Conservation (phyloP, 768 basidiomycete species). For the Trametes maxima region DNA sequence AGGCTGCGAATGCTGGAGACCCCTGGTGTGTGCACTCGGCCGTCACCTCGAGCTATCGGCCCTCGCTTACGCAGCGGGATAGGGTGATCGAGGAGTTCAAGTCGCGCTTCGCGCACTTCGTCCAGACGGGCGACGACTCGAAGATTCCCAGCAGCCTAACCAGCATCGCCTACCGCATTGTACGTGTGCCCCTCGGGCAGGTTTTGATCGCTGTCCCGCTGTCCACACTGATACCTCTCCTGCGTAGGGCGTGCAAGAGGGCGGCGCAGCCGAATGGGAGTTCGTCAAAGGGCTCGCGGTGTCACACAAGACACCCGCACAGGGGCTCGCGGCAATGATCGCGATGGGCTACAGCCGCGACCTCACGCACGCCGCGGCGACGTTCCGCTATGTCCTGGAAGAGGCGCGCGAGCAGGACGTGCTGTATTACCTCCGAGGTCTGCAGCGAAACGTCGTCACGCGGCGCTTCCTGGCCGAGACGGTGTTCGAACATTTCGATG, state of each 20-base stretch:
- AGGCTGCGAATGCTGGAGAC: conserved; percentile 53
- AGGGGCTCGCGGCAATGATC: conserved; percentile 69
- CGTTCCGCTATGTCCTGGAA: conserved; percentile 42
- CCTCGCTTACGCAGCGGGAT: conserved; percentile 3
- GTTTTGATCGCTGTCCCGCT: too few relatives aligned
- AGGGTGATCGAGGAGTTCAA: conserved; percentile 76
- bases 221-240: too few relatives aligned
- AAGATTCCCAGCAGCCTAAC: conserved; percentile 81
- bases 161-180: conserved; percentile 50
- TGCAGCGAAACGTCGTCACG: conserved; percentile 39
- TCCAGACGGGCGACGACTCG: conserved; percentile 73
- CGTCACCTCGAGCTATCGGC: not conserved
- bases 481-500: conserved; percentile 43
- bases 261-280: conserved; percentile 78
- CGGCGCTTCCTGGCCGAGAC: conserved; percentile 41
- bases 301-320: conserved; percentile 72
- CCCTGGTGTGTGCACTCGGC: conserved; percentile 32
- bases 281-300: conserved; percentile 68
- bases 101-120: conserved; percentile 68
- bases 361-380: conserved; percentile 41
- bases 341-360: conserved; percentile 45
- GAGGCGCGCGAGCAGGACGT: conserved; percentile 36
- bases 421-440: conserved; percentile 38
- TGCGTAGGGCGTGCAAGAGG: conserved; percentile 67
- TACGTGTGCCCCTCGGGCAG: not conserved